Base-by-base conservation (phyloP, 305 asterid species). In the Fraxinus nigra region DNA sequence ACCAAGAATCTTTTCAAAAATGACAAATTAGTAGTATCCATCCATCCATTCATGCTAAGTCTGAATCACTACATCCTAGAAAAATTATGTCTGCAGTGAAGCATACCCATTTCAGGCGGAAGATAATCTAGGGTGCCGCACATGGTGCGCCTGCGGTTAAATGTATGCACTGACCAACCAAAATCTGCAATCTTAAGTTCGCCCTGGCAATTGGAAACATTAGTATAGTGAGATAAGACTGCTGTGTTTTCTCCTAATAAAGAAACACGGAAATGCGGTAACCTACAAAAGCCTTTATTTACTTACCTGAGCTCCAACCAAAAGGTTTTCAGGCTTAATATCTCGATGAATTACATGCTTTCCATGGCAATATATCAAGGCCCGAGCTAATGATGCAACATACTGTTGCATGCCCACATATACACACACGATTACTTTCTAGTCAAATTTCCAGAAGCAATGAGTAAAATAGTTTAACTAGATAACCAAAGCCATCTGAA, bases 101-200 rank as follows among this genome's bases (percentile, higher is more conserved):
- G 65, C 91, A 72, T 91, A 95, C 99, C 99, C 99, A 96, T 96
- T 91, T 96, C 98, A 40, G 99, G 99, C 54, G 99, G 98, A 79
- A 96, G 93, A 87, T 96, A 94, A 89, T 96, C 99, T 0, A 96
- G 91, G 82, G 99, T 96, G 59, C 99, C 99, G 72, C 98, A 96
- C 98, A 96, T 94, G 77, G 99, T 96, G 81, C 92, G 88, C 80
- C 99, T 89, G 78, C 98, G 97, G 80, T 89, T 93, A 84, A 94
- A 94, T 20, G 98, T 94, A 83, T 96, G 99, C 38, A 96, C 99
- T 0, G 98, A 96, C 98, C 99, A 96, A 35, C 99, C 99, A 84
- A 96, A 96, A 83, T 94, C 98, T 40, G 98, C 98, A 59, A 96
- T 94, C 87, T 96, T 96, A 28, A 96, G 92, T 81, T 94, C 98